Evolutionary conservation across 75 land plant genomes (phyloP).

Genomic region (Picea glauca): DNA sequence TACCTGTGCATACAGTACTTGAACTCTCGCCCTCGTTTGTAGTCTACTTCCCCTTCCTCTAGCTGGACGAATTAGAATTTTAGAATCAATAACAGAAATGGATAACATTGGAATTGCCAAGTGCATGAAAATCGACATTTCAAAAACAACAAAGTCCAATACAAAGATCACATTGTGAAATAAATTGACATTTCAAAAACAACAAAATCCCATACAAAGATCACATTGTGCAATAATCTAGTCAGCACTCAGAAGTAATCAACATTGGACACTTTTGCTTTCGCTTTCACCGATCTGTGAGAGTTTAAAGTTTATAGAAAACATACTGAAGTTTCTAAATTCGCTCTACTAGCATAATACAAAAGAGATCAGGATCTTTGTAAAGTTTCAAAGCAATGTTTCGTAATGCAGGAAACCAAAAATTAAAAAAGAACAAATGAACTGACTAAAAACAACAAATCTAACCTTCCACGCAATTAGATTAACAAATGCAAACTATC

Average conservation of each 20-base stretch:
- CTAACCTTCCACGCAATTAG: background rate
- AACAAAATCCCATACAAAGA: background rate
- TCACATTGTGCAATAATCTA: background rate
- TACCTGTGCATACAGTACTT: conserved; percentile 79
- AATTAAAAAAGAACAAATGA: background rate
- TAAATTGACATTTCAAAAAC: background rate
- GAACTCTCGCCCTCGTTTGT: conserved; percentile 61
- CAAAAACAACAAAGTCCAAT: background rate
- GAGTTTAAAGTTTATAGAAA: background rate
- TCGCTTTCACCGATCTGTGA: background rate
- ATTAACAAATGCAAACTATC: background rate
- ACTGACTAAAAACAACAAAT: no score
- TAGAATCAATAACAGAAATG: background rate
- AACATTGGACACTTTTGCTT: background rate
- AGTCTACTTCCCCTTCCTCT: conserved; percentile 90
- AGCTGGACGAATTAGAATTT: conserved; percentile 29
- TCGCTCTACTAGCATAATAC: background rate
- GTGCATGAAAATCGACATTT: background rate
- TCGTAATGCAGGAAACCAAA: background rate
- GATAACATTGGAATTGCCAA: background rate
- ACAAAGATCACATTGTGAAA: background rate
- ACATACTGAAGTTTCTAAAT: background rate
- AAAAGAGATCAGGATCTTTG: background rate
- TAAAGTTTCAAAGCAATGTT: background rate
- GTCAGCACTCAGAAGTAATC: background rate